Evolutionary conservation across 2,329 filamentous ascomycete species (phyloP).

Genomic region (Polytolypa hystricis): DNA sequence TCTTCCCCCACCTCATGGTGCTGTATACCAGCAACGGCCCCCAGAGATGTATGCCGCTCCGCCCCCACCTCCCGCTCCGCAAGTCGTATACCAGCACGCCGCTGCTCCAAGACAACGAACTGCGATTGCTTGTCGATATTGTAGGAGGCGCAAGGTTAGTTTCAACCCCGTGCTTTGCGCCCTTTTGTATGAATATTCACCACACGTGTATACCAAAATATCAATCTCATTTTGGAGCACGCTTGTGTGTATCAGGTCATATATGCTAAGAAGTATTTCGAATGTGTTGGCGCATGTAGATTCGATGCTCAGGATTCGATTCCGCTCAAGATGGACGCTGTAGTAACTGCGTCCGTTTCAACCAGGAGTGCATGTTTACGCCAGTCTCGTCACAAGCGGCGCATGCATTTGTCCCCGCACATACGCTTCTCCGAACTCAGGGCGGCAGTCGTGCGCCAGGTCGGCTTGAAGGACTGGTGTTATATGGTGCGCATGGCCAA

Average conservation of each 20-base stretch:
- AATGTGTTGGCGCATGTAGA: conserved; percentile 36
- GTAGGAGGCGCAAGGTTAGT: conserved; percentile 41
- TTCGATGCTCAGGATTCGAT: conserved; percentile 66
- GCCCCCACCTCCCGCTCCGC: conserved; percentile 25
- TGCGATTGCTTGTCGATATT: conserved; percentile 42
- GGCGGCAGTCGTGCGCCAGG: conserved; percentile 22
- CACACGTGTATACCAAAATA: not conserved
- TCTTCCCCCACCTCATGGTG: conserved; percentile 24
- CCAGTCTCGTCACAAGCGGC: conserved; percentile 55
- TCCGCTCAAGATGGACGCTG: conserved; percentile 60
- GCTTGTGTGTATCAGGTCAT: not conserved
- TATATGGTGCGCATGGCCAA: conserved; percentile 42
- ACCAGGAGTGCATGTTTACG: conserved; percentile 67
- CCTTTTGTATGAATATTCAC: not conserved
- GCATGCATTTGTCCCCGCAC: conserved; percentile 62
- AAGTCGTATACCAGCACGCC: conserved; percentile 32
- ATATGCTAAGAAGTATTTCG: not conserved
- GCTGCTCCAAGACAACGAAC: conserved; percentile 41
- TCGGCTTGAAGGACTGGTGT: conserved; percentile 25
- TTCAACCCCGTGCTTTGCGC: not conserved
- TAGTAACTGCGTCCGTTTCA: conserved; percentile 61
- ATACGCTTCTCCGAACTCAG: conserved; percentile 42
- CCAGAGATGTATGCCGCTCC: conserved; percentile 31
- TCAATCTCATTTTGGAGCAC: too few species aligned
- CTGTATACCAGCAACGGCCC: conserved; percentile 27